Conservation (phyloP, 805 yeast genomes). For the Candida ulmi region DNA sequence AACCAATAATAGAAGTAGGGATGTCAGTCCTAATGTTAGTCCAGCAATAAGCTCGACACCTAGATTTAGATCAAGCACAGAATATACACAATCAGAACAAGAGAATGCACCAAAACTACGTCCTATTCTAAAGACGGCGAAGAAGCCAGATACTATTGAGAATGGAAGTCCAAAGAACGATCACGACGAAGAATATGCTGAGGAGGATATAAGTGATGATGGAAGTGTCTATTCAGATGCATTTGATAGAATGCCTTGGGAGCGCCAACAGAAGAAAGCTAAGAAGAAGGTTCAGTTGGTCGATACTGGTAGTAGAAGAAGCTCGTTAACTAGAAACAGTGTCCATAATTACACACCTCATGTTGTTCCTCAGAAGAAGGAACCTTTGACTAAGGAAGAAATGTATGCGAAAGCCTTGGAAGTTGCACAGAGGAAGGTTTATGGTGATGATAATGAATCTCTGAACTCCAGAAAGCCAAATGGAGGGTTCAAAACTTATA, state of each 20-base stretch:
- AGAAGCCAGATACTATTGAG: not conserved
- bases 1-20: no score
- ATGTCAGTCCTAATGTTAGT: no score
- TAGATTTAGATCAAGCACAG: no score
- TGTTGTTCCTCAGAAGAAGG: not conserved
- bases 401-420: conserved; percentile 20
- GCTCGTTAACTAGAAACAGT: not conserved
- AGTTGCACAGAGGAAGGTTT: conserved; percentile 7
- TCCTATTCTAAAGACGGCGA: no score
- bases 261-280: not conserved
- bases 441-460: conserved; percentile 2
- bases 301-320: not conserved
- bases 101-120: no score
- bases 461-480: not conserved
- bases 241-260: conserved; percentile 12
- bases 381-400: conserved; percentile 20
- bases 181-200: conserved; percentile 7
- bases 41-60: no score
- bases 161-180: conserved; percentile 1
- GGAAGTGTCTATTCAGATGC: conserved; percentile 22
- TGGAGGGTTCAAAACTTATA: not conserved
- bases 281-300: not conserved
- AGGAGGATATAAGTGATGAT: conserved; percentile 17
- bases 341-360: not conserved
- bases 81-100: no score